A percentile compares a stretch with the other conserved stretches of the same genome.
These are phyloP conservation scores for Plasmopara halstedii DNA, from an alignment of 352 stramenopile species.

Conservation along the genomic window DNA sequence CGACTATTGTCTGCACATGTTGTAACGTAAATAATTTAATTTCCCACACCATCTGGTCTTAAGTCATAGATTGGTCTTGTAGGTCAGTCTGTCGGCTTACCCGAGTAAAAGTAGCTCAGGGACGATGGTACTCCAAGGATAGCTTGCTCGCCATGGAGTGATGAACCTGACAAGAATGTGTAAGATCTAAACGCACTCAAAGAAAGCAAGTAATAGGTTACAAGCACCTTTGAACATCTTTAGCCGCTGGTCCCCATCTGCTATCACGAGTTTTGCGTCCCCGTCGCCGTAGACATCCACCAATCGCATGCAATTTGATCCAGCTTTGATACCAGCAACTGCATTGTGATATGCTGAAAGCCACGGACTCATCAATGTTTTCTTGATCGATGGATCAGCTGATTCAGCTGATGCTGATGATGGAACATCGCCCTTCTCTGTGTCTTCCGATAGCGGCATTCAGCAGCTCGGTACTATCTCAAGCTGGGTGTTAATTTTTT, in stretches of 20 bases:
- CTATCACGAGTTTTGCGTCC: constrained; percentile 72
- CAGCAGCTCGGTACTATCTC: neutral
- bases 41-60: neutral
- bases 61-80: neutral
- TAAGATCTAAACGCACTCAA: neutral
- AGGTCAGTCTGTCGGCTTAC: too few species aligned
- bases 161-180: constrained; percentile 33
- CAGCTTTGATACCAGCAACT: constrained; percentile 82
- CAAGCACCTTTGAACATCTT: constrained; percentile 82
- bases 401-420: too few species aligned
- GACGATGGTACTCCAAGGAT: constrained; percentile 69
- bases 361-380: constrained; percentile 50
- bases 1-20: constrained; percentile 39
- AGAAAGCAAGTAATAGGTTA: neutral
- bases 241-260: constrained; percentile 69
- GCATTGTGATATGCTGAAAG: constrained; percentile 87
- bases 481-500: neutral
- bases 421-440: constrained; percentile 14
- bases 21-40: neutral
- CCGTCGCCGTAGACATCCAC: constrained; percentile 82
- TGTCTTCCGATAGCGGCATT: constrained; percentile 17
- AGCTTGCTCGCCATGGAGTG: constrained; percentile 68
- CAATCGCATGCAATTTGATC: constrained; percentile 64
- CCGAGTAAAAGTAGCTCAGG: constrained; percentile 73
- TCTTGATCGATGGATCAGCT: constrained; percentile 13